Base-by-base conservation (phyloP, 2,329 filamentous ascomycete genomes). In the Fusarium tanahbumbuense region DNA sequence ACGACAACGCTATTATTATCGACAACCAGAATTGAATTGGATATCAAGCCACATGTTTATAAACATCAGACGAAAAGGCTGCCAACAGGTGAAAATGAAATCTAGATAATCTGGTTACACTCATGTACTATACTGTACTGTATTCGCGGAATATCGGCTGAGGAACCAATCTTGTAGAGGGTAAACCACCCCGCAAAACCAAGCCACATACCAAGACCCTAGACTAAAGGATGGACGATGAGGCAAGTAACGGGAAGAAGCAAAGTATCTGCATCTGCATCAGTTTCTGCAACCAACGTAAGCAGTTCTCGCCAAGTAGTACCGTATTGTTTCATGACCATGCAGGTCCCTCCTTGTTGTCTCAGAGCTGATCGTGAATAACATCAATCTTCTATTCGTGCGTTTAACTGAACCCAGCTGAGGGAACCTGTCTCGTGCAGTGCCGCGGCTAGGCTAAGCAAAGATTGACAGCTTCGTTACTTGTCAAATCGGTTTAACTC, bases 341-440 rank as follows among this genome's bases (percentile, higher is more conserved):
- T 53, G 65, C 41, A 61, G 70, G 49, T 53, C 49, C 49, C 49
- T 25, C 23, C 27, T 53, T n/a, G 23, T 18, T 53, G 49, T 53
- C 49, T 53, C 49, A 53, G 23, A 41, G 49, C 37, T 42, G 49
- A 27, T 25, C 41, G 49, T n/a, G 49, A 28, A 53, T 18, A 27
- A 28, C n/a, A n/a, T 53, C 34, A 20, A 27, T 27, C n/a, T 20
- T 70, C 60, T 48, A 77, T 77, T 77, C 75, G 76, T 71, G 76
- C 76, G 71, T 75, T 70, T 76, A 64, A 37, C 23, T 56, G 30
- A 72, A 55, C 41, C 27, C 22, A 50, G 49, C 30, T 40, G 23
- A 34, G 48, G 48, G 32, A 18, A 15, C 22, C 34, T n/a, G 18
- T 37, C 6, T 28, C 25, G 49, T 50, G 55, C 45, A 57, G 56